Conservation (phyloP, 2,329 filamentous ascomycete genomes). For the Aspergillus sp. region DNA sequence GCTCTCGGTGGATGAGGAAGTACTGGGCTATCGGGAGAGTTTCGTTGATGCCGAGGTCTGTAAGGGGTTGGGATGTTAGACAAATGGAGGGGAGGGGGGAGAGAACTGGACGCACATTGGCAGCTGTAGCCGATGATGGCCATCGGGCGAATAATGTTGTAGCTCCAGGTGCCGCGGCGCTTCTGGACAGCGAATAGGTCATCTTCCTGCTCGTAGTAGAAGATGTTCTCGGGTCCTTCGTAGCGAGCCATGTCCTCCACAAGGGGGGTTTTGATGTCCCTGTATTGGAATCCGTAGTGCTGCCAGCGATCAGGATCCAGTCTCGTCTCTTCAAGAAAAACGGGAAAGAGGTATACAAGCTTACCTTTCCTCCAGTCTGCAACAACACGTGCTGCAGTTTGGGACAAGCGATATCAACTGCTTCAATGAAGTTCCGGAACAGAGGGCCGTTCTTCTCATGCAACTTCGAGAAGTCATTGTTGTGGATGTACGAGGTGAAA, state of each 20-base stretch:
- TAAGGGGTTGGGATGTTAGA: not conserved
- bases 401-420: constrained; percentile 1
- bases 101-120: not conserved
- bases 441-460: constrained; percentile 1
- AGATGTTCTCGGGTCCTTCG: not conserved
- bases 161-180: not conserved
- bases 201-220: constrained; percentile 10
- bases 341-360: not conserved
- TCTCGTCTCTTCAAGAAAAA: too few relatives aligned
- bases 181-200: not conserved
- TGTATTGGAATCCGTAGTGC: not conserved
- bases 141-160: constrained; percentile 6
- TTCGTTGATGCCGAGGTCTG: constrained; percentile 1
- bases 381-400: not conserved
- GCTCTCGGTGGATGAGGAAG: constrained; percentile 4
- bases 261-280: not conserved
- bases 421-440: constrained; percentile 7
- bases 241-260: constrained; percentile 1
- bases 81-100: too few relatives aligned
- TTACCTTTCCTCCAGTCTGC: constrained; percentile 11
- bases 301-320: not conserved
- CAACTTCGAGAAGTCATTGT: constrained; percentile 4
- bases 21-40: constrained; percentile 4
- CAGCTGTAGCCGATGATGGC: constrained; percentile 6
- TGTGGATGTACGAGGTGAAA: constrained; percentile 10